Evolutionary conservation across 768 basidiomycete species (phyloP), one percentile per base, ranked within the genome.

Genomic region (Nidularia pulvinata): DNA sequence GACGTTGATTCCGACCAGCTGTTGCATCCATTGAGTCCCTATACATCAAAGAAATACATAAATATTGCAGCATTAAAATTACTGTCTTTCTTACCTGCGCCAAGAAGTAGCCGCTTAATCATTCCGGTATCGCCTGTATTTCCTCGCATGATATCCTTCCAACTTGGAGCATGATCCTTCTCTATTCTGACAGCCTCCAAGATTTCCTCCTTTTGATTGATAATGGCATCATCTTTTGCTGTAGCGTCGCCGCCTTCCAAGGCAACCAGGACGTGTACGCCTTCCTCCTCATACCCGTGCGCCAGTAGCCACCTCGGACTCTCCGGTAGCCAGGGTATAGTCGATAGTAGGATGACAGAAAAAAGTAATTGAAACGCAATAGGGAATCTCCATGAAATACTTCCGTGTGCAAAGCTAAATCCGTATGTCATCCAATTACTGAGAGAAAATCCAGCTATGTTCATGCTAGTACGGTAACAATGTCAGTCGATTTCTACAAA

Each of bases 361-460:
- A 79, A 81, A 3, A 74, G 61, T 22, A 81, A 70, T 50, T 81
- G 78, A 55, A 81, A 79, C 1, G 78, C 78, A 48, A 81, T 79
- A 3, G 78, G 79, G 64, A 79, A 79, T 5, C 79, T 65, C 79
- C 78, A 79, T 7, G 75, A 63, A 14, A 79, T 61, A 59, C 72
- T 75, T 19, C 78, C 77, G 5, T 62, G 49, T 14, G 72, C 57
- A 58, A 74, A 80, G 58, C 77, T 79, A 59, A 79, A 77, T 7
- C 77, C 76, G 55, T 80, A 80, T 1, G 79, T 80, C 75, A 80
- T 77, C 79, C 79, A 80, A 54, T 80, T 79, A 53, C 76, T 78
- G 42, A 79, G 57, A 1, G 78, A 79, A 55, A 80, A 80, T 0
- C 77, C 79, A 6, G 75, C 79, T 39, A 79, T 75, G 55, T 79